Evolutionary conservation across 192 early-diverging fungal species (phyloP).

Genomic region (Geosiphon pyriformis): DNA sequence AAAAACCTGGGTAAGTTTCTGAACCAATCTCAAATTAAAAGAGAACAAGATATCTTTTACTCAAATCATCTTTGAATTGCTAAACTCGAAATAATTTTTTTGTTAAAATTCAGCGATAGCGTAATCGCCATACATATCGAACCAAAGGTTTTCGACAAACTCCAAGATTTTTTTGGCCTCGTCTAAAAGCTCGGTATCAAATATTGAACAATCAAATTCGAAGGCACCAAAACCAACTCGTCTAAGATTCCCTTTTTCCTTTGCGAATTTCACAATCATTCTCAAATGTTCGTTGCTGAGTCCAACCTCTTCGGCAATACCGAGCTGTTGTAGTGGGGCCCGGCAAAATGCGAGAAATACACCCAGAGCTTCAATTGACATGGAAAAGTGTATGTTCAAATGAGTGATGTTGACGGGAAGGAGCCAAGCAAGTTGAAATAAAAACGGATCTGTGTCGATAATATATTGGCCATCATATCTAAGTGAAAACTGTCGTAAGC

Average conservation of each 20-base stretch:
- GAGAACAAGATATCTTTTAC: too few species aligned
- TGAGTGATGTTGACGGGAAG: not conserved
- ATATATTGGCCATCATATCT: not conserved
- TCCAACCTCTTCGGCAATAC: not conserved
- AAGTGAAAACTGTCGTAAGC: not conserved
- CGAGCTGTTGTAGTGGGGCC: not conserved
- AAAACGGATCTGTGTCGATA: not conserved
- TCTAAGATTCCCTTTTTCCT: not conserved
- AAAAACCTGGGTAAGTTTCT: too few species aligned
- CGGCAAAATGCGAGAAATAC: not conserved
- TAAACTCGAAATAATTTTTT: too few species aligned
- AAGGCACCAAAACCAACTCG: not conserved
- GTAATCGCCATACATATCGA: not conserved
- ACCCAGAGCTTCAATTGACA: not conserved
- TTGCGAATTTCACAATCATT: not conserved
- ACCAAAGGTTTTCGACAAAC: not conserved
- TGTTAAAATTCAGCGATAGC: not conserved
- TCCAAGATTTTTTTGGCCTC: not conserved
- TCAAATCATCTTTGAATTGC: too few species aligned
- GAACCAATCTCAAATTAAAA: too few species aligned
- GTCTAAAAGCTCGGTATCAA: not conserved
- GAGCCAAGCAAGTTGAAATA: not conserved
- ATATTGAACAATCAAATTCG: not conserved
- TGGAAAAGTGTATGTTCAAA: not conserved
- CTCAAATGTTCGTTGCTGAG: not conserved